Evolutionary conservation across 345 rosid species (phyloP), one percentile per base, ranked within the genome.

Genomic region (Geranium rotundifolium): DNA sequence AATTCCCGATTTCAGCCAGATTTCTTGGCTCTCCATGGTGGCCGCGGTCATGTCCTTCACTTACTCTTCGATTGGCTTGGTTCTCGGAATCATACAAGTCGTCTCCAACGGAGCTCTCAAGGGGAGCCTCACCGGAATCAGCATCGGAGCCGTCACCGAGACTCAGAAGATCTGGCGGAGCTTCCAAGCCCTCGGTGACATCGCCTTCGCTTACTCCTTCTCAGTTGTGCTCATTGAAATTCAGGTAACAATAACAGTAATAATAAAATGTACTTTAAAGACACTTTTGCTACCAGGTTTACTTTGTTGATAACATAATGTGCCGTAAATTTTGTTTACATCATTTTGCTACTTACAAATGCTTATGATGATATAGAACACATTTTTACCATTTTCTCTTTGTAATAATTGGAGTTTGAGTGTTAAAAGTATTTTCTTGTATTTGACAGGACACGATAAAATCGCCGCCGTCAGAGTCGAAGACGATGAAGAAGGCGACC

Each of bases 31-130:
- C 67, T 89, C 99, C 55, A 77, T 84, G 57, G 81, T 90, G 7
- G 99, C 91, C 4, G 96, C 99, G 4, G 82, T 86, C 64, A 93
- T 93, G 99, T 90, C 97, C 29, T 93, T 89, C 76, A 84, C 99
- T 60, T 90, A 89, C 84, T 89, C 97, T 0, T 59, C 81, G n/a
- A 86, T 93, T 61, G 97, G 99, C 52, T 86, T 93, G 1, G 90
- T 84, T 39, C 97, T 93, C 0, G 97, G 96, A 3, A 71, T 93
- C 56, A 82, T 76, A 19, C 76, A 90, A 81, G 97, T 90, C 2
- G 86, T 77, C 69, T 84, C 83, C 72, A 81, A 61, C 60, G 84
- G 85, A 41, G 77, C 73, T 65, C 1, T 86, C 50, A 74, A 55
- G 68, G 98, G 98, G 46, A 87, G 84, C 58, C 61, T 87, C 41